Conservation (phyloP, 306 rosid species). For the Corylus avellana region DNA sequence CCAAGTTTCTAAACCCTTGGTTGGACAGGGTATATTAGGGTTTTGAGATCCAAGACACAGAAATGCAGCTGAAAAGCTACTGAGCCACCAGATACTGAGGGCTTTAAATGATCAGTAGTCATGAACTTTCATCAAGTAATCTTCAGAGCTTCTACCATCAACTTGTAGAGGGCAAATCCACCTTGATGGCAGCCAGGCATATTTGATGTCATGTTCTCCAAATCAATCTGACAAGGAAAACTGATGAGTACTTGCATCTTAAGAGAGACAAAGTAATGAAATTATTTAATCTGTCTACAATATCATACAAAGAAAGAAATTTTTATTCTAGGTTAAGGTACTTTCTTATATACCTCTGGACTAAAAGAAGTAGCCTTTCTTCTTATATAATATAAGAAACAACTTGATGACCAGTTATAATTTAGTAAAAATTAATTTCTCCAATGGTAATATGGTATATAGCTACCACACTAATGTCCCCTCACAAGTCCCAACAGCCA, state of each 20-base stretch:
- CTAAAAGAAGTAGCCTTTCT: neutral
- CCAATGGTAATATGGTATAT: no score
- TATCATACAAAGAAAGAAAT: neutral
- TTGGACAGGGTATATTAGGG: no score
- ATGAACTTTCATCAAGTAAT: slow-evolving; percentile 37
- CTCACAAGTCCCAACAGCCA: no score
- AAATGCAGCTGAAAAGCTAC: slow-evolving; percentile 12
- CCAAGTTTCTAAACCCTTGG: no score
- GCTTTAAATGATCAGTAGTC: slow-evolving; percentile 14
- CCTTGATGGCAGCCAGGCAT: slow-evolving; percentile 99
- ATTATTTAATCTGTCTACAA: neutral
- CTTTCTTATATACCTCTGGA: neutral
- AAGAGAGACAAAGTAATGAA: neutral
- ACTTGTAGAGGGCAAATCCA: slow-evolving; percentile 73
- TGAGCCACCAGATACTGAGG: slow-evolving; percentile 10
- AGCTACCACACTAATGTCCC: no score
- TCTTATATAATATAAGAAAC: no score
- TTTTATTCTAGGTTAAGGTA: neutral
- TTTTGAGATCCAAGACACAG: neutral
- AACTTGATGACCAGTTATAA: no score
- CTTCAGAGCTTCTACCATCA: slow-evolving; percentile 62
- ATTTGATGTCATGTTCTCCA: slow-evolving; percentile 65
- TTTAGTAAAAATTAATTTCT: no score
- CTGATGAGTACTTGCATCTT: slow-evolving; percentile 26
- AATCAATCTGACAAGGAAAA: slow-evolving; percentile 58